Evolutionary conservation across 768 basidiomycete genomes (phyloP).

Genomic region (Tricholoma bakamatsutake): DNA sequence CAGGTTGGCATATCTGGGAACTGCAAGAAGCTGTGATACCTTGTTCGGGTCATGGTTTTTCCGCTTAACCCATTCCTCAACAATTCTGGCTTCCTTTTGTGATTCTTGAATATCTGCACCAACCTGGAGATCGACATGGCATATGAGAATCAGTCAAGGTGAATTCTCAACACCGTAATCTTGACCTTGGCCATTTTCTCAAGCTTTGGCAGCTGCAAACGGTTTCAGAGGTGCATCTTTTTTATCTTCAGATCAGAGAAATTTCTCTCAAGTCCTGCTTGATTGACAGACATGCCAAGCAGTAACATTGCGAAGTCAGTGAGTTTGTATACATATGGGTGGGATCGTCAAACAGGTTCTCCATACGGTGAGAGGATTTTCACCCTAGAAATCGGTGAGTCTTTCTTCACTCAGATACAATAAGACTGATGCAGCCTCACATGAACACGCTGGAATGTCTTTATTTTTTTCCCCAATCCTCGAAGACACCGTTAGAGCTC

Average conservation of each 20-base stretch:
- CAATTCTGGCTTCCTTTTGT: conserved; percentile 3
- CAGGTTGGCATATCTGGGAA: conserved; percentile 16
- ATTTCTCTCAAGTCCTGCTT: conserved; percentile 16
- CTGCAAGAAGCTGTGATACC: conserved; percentile 12
- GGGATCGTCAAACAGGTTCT: background rate
- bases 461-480: conserved; percentile 15
- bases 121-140: conserved; percentile 4
- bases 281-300: conserved; percentile 19
- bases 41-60: conserved; percentile 4
- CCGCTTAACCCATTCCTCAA: conserved; percentile 6
- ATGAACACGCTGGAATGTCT: conserved; percentile 10
- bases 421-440: conserved; percentile 12
- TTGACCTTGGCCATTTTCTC: too few species aligned
- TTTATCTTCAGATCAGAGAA: conserved; percentile 25
- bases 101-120: too few species aligned
- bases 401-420: background rate
- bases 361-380: conserved; percentile 8
- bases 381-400: conserved; percentile 9
- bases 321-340: conserved; percentile 8
- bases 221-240: conserved; percentile 18
- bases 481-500: conserved; percentile 10
- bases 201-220: conserved; percentile 8
- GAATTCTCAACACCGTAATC: too few species aligned
- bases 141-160: too few species aligned
- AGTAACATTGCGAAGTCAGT: too few species aligned